phyloP scores from a whole-genome alignment of 1,139 yeast genomes.

The Arxiozyma bovina region DNA sequence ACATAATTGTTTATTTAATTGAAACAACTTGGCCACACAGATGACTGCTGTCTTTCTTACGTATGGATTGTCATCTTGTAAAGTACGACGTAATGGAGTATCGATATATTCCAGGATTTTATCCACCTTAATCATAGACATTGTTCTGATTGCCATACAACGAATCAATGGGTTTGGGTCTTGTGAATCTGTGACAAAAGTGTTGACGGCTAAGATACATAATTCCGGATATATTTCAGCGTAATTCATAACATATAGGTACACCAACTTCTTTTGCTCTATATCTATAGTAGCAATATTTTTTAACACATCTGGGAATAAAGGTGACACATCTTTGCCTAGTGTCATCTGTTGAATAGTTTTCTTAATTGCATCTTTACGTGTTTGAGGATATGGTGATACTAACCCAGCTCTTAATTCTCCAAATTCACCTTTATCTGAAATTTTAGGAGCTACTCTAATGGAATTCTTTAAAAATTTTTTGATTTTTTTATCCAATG shows the following conservation, averaged over 20 bases:
- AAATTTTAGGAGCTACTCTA: conserved; percentile 32
- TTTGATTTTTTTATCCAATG: conserved; percentile 31
- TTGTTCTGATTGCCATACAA: conserved; percentile 93
- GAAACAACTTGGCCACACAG: conserved; percentile 92
- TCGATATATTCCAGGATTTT: conserved; percentile 94
- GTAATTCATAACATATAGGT: conserved; percentile 90
- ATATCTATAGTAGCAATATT: conserved; percentile 95
- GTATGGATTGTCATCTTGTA: conserved; percentile 90
- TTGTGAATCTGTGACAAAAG: conserved; percentile 92
- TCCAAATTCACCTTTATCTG: conserved; percentile 60
- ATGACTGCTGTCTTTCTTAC: conserved; percentile 97
- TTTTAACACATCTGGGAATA: conserved; percentile 92
- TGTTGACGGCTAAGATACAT: conserved; percentile 91
- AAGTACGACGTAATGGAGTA: conserved; percentile 74
- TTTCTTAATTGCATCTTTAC: conserved; percentile 93
- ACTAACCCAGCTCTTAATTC: conserved; percentile 87
- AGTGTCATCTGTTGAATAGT: conserved; percentile 98
- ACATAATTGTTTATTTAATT: conserved; percentile 71
- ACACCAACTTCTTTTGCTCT: conserved; percentile 93
- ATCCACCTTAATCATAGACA: conserved; percentile 96
- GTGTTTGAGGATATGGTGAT: conserved; percentile 86
- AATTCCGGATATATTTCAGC: conserved; percentile 95
- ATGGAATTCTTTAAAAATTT: conserved; percentile 30
- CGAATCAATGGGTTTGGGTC: conserved; percentile 95
- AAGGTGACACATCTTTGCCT: conserved; percentile 93